Base-by-base conservation (phyloP, 257 asterid genomes). In the Nicotiana paniculata region DNA sequence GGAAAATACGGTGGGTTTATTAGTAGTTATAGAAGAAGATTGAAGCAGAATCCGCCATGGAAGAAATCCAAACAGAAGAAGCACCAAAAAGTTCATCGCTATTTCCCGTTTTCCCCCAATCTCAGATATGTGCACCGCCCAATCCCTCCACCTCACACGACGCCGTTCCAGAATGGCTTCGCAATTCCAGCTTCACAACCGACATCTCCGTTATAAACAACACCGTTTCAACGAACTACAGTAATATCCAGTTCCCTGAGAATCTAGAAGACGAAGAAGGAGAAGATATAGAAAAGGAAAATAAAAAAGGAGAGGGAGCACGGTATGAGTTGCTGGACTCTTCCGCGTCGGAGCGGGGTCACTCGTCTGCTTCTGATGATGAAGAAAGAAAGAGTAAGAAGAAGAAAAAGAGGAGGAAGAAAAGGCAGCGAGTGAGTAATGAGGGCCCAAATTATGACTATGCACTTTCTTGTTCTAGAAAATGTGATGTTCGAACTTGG, bases 141-240 rank as follows among this genome's bases (percentile, higher is more conserved):
- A 21, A 53, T 65, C 17, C 78, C 18, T 64, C 70, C 48, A 80
- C 80, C 24, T 65, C 68, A 30, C 4, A 82, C 75, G 43, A 79
- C 37, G 77, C 66, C 33, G 81, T 68, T 54, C 86, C 88, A 6
- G 86, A 87, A 84, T 96, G 99, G 99, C 93, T 96, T 59, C 88
- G 85, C 32, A 96, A 91, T 84, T 5, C 92, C 81, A 96, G 98
- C 90, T 96, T 96, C 90, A 92, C 90, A 78, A 77, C 95, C 78
- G 90, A 96, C 90, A 77, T 90, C 70, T 84, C 94, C 85, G 85
- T 95, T 69, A 87, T 96, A 74, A 92, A 92, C 89, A 89, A 91
- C 84, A 92, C 98, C 88, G 91, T 92, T 11, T 61, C 96, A 58
- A 32, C 81, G 70, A 81, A 58, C 85, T 81, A 79, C 35, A 68